Evolutionary conservation across 306 rosid species (phyloP).

Genomic region (Lithocarpus polystachyus): DNA sequence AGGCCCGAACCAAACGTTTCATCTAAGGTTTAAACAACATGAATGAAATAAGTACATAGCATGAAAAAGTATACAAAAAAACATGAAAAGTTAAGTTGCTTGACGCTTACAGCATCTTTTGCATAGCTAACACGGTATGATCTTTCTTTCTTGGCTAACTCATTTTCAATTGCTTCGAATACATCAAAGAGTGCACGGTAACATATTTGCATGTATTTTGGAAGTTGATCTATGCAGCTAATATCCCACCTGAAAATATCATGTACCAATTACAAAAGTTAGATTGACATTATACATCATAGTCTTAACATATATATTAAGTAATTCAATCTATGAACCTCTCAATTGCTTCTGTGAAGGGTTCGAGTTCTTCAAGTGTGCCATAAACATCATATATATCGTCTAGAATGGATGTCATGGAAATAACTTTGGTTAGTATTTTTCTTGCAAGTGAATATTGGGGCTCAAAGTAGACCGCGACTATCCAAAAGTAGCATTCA

Average conservation of each 20-base stretch:
- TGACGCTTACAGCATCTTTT: constrained; percentile 17
- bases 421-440: constrained; percentile 11
- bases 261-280: too few species aligned
- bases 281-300: too few species aligned
- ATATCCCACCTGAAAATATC: constrained; percentile 6
- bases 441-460: constrained; percentile 26
- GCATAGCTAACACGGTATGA: constrained; percentile 12
- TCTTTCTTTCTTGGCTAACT: constrained; percentile 14
- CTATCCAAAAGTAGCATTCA: constrained; percentile 44
- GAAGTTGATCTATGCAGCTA: neutral
- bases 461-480: constrained; percentile 34
- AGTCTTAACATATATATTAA: too few species aligned
- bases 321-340: constrained; percentile 22
- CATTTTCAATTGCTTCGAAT: constrained; percentile 28
- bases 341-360: constrained; percentile 37
- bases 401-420: constrained; percentile 26
- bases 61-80: too few species aligned
- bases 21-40: neutral
- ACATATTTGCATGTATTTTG: constrained; percentile 2
- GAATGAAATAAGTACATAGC: too few species aligned
- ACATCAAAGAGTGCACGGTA: neutral
- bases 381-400: constrained; percentile 53
- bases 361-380: constrained; percentile 43
- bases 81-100: too few species aligned
- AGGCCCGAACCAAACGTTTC: constrained; percentile 4